A percentile compares a stretch with the other conserved stretches of the same genome.
phyloP scores from a whole-genome alignment of 768 basidiomycete genomes.

The Boletus rex-veris region DNA sequence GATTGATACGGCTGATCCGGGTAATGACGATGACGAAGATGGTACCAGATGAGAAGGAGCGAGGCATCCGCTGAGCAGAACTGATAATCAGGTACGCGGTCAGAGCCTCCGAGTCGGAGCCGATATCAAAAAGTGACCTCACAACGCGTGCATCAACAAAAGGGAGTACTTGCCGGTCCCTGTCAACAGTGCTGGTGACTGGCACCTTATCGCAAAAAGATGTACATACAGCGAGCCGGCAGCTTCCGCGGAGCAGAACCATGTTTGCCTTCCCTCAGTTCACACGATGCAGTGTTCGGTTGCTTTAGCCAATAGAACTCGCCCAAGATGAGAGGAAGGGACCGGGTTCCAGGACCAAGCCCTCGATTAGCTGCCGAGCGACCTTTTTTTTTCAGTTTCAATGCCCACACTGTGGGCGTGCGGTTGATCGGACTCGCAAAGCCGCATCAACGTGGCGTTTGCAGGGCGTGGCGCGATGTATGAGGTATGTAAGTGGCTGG shows the following conservation, averaged over 20 bases:
- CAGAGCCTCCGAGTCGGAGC: no score
- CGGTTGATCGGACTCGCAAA: constrained; percentile 1
- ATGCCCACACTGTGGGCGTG: not conserved
- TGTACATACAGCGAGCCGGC: not conserved
- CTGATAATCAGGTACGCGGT: no score
- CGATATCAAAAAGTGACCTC: no score
- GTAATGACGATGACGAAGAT: no score
- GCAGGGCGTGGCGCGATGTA: not conserved
- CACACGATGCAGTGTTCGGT: not conserved
- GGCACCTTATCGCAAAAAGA: not conserved
- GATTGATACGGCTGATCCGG: no score
- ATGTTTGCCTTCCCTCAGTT: not conserved
- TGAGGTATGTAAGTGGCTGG: constrained; percentile 3
- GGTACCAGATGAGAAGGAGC: no score
- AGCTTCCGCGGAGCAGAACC: not conserved
- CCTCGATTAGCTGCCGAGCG: not conserved
- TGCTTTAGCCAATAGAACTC: not conserved
- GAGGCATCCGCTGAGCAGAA: no score
- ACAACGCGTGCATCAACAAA: no score
- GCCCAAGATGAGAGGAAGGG: not conserved
- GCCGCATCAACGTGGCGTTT: not conserved
- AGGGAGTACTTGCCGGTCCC: no score
- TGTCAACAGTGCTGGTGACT: no score
- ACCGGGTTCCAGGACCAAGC: no score
- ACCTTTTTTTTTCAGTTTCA: not conserved